Evolutionary conservation across 805 yeast species (phyloP).

Genomic region (Wickerhamomyces silvicola): DNA sequence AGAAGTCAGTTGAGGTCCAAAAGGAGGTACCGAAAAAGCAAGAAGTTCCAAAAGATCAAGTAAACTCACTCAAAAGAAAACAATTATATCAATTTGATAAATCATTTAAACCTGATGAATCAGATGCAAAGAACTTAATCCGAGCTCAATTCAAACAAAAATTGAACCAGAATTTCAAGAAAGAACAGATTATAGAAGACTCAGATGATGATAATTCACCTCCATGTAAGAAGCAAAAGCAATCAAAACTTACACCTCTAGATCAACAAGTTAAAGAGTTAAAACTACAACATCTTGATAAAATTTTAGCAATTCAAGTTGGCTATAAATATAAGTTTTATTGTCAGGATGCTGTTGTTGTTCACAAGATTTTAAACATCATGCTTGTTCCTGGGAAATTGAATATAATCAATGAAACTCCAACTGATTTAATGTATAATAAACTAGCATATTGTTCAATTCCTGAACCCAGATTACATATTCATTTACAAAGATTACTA

Average conservation of each 20-base stretch:
- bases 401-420: slow-evolving; percentile 43
- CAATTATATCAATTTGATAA: no score
- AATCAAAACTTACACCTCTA: slow-evolving; percentile 56
- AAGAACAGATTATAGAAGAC: no score
- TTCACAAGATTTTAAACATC: slow-evolving; percentile 59
- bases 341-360: slow-evolving; percentile 77
- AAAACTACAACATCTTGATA: slow-evolving; percentile 55
- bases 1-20: no score
- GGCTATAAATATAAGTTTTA: slow-evolving; percentile 89
- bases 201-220: no score
- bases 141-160: no score
- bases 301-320: slow-evolving; percentile 73
- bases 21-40: no score
- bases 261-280: slow-evolving; percentile 72
- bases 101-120: no score
- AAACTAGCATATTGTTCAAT: slow-evolving; percentile 80
- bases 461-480: slow-evolving; percentile 69
- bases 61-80: no score
- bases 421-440: slow-evolving; percentile 42
- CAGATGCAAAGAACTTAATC: no score
- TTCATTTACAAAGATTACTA: slow-evolving; percentile 69
- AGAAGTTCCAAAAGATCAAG: no score
- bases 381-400: slow-evolving; percentile 68
- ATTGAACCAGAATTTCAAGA: no score
- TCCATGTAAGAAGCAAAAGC: slow-evolving; percentile 9